phyloP scores from a whole-genome alignment of 2,329 filamentous ascomycete species.

The Microsporum canis region DNA sequence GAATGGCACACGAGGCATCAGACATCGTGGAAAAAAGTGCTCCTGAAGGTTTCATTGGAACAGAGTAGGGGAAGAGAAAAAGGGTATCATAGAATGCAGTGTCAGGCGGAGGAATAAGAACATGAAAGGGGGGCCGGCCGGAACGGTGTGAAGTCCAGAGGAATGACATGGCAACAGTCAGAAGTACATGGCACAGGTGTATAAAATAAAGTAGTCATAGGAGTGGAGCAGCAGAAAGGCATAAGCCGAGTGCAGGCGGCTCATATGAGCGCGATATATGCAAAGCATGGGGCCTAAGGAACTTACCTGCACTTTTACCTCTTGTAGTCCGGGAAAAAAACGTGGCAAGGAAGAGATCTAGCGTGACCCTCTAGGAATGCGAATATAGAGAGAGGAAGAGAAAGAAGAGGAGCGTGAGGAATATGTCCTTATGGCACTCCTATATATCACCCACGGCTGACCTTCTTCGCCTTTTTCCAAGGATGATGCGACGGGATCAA shows the following conservation, averaged over 20 bases:
- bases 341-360: background rate
- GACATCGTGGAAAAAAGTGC: background rate
- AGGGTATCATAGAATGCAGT: background rate
- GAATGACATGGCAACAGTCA: background rate
- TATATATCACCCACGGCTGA: background rate
- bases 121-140: background rate
- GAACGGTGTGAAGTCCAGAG: background rate
- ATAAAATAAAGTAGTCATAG: background rate
- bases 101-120: background rate
- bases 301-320: background rate
- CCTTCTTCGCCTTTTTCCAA: background rate
- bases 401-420: background rate
- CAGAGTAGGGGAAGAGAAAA: background rate
- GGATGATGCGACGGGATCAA: background rate
- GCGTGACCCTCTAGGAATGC: background rate
- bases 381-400: background rate
- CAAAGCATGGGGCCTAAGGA: background rate
- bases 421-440: background rate
- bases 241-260: background rate
- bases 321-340: background rate
- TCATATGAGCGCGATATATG: background rate
- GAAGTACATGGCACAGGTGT: background rate
- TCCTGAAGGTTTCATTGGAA: conserved; percentile 1
- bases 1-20: background rate
- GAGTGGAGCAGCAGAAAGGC: background rate